Conservation (phyloP, 495 filamentous ascomycete genomes). For the Aspergillus baeticus region DNA sequence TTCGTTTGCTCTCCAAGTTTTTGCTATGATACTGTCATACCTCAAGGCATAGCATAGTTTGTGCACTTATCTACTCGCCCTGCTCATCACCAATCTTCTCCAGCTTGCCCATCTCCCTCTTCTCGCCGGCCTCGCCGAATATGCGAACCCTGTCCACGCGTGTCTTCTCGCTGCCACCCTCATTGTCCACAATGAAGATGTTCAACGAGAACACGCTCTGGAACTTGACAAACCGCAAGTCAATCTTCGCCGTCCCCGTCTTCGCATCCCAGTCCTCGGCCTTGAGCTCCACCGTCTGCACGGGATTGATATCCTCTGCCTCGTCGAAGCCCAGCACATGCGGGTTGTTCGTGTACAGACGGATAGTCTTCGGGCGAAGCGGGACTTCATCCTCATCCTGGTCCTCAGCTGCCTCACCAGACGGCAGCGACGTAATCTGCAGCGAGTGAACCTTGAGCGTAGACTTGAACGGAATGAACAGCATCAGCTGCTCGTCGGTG, state of each 20-base stretch:
- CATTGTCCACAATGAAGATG: slow-evolving; percentile 85
- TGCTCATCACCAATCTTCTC: slow-evolving; percentile 89
- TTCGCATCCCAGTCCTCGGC: slow-evolving; percentile 78
- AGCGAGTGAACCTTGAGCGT: slow-evolving; percentile 89
- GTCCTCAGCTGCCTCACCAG: slow-evolving; percentile 42
- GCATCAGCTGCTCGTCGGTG: slow-evolving; percentile 96
- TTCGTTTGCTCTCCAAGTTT: not conserved
- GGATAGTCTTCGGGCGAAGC: slow-evolving; percentile 81
- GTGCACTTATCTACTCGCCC: slow-evolving; percentile 54
- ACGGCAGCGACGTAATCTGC: slow-evolving; percentile 80
- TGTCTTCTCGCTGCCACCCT: slow-evolving; percentile 81
- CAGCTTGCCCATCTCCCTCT: slow-evolving; percentile 87
- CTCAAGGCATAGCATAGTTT: not conserved
- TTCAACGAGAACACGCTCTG: slow-evolving; percentile 86
- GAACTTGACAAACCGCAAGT: slow-evolving; percentile 93
- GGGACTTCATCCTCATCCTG: slow-evolving; percentile 58
- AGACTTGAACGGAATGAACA: slow-evolving; percentile 87
- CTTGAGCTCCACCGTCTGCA: slow-evolving; percentile 72
- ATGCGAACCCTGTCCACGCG: slow-evolving; percentile 82
- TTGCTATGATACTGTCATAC: not conserved
- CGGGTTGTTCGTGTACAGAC: slow-evolving; percentile 80
- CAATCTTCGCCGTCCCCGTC: slow-evolving; percentile 80
- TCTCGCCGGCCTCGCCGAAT: slow-evolving; percentile 90
- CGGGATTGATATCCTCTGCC: slow-evolving; percentile 77
- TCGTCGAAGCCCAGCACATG: slow-evolving; percentile 95